A percentile compares a stretch with the other conserved stretches of the same genome.
Conservation (phyloP, 192 early-diverging fungal genomes). For the Fimicolochytrium jonesii region DNA sequence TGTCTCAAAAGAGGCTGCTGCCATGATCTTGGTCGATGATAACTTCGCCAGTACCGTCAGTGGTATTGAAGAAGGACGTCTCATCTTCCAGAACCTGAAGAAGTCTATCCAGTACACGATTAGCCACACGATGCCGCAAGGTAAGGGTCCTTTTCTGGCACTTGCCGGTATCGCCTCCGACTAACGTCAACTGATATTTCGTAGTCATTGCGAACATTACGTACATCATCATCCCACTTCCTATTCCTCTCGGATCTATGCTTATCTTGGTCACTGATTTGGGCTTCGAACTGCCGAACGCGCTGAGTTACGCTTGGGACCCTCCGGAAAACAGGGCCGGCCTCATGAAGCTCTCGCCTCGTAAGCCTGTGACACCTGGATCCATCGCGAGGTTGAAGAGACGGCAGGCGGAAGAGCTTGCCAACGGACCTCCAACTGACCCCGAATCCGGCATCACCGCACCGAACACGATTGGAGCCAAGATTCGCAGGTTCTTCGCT, state of each 20-base stretch:
- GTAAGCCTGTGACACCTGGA: constrained; percentile 78
- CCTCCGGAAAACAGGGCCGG: constrained; percentile 67
- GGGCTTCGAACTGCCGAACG: constrained; percentile 86
- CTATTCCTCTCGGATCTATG: constrained; percentile 74
- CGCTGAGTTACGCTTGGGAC: constrained; percentile 91
- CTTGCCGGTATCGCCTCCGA: neutral
- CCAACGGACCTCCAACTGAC: constrained; percentile 20
- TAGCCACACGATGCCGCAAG: constrained; percentile 85
- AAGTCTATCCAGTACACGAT: constrained; percentile 93
- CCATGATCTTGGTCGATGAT: constrained; percentile 97
- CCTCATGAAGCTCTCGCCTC: constrained; percentile 86
- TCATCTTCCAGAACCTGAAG: constrained; percentile 94
- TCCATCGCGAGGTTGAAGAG: constrained; percentile 70
- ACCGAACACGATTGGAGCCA: neutral
- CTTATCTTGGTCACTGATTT: constrained; percentile 90
- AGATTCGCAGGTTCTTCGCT: neutral
- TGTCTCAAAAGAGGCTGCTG: constrained; percentile 89
- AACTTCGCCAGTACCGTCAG: constrained; percentile 94
- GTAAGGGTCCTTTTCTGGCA: constrained; percentile 10
- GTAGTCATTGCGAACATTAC: constrained; percentile 72
- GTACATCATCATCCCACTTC: constrained; percentile 82
- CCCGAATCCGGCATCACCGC: constrained; percentile 9
- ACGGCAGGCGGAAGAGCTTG: constrained; percentile 21
- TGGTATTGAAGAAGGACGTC: constrained; percentile 91
- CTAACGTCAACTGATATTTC: neutral